Conservation (phyloP, 1,284 basidiomycete genomes). For the Flammula alnicola region DNA sequence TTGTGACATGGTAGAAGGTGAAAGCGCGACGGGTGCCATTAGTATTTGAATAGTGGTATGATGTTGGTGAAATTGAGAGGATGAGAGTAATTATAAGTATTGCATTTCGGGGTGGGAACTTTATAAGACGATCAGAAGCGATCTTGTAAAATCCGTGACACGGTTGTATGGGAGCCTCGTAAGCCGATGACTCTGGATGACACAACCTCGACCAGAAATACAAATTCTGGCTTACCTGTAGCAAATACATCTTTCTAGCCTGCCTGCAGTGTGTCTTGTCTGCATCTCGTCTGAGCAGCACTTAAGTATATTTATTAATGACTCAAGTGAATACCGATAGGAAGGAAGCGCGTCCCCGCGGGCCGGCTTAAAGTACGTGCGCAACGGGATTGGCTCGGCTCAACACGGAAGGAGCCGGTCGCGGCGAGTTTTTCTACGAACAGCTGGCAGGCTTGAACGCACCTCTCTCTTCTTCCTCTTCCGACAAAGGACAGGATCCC, state of each 20-base stretch:
- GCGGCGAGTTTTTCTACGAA: slow-evolving; percentile 28
- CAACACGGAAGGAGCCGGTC: slow-evolving; percentile 38
- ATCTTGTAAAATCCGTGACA: slow-evolving; percentile 30
- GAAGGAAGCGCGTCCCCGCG: background rate
- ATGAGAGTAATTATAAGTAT: slow-evolving; percentile 14
- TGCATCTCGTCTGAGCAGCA: no score
- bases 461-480: slow-evolving; percentile 27
- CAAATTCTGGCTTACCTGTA: background rate
- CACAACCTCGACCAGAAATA: background rate
- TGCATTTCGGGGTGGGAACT: slow-evolving; percentile 23
- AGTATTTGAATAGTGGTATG: slow-evolving; percentile 4
- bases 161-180: slow-evolving; percentile 17
- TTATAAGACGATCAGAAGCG: slow-evolving; percentile 23
- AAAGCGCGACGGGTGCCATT: slow-evolving; percentile 32
- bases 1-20: slow-evolving; percentile 19
- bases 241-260: no score
- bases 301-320: background rate
- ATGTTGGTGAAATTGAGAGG: slow-evolving; percentile 4
- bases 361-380: slow-evolving; percentile 18
- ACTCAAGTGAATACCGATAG: background rate
- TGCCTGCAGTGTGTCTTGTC: no score
- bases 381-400: slow-evolving; percentile 37
- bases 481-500: slow-evolving; percentile 31
- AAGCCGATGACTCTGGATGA: slow-evolving; percentile 17
- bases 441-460: slow-evolving; percentile 28